A percentile compares a stretch with the other conserved stretches of the same genome.
phyloP scores from a whole-genome alignment of 805 yeast species.

The Cyberlindnera euphorbiae region DNA sequence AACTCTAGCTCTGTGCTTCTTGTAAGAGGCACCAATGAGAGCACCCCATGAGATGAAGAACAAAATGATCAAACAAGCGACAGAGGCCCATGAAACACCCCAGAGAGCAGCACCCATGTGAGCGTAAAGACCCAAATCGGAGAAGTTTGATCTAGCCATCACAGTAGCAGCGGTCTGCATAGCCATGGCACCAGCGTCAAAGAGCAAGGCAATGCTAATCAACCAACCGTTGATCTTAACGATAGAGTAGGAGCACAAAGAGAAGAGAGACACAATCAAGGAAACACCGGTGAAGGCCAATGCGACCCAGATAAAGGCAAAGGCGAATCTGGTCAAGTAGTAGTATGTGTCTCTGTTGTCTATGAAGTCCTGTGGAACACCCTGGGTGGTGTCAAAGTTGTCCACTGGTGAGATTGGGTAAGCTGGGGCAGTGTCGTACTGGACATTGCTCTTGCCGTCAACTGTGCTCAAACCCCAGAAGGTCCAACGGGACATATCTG shows the following conservation, averaged over 20 bases:
- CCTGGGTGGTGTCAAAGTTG: constrained; percentile 52
- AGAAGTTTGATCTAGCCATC: constrained; percentile 70
- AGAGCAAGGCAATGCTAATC: constrained; percentile 45
- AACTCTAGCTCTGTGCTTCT: constrained; percentile 41
- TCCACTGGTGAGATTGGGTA: constrained; percentile 71
- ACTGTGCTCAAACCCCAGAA: constrained; percentile 73
- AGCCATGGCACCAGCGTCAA: constrained; percentile 58
- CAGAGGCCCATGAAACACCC: constrained; percentile 71
- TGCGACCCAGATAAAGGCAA: constrained; percentile 56
- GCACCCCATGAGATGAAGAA: constrained; percentile 51
- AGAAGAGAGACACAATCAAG: constrained; percentile 48
- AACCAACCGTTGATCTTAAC: constrained; percentile 52
- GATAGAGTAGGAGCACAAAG: constrained; percentile 51
- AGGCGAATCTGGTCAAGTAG: constrained; percentile 62
- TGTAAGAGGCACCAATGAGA: constrained; percentile 44
- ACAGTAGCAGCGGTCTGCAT: constrained; percentile 74
- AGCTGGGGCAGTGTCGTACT: constrained; percentile 52
- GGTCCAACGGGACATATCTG: constrained; percentile 63
- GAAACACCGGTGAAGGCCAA: constrained; percentile 61
- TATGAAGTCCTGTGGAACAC: constrained; percentile 51
- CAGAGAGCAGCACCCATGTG: constrained; percentile 52
- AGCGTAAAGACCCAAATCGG: constrained; percentile 37
- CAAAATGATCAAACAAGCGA: constrained; percentile 45
- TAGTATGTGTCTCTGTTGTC: constrained; percentile 51
- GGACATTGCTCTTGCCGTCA: constrained; percentile 28